A percentile compares a stretch with the other conserved stretches of the same genome.
Evolutionary conservation across 2,329 filamentous ascomycete species (phyloP).

Genomic region (Aspergillus pseudonomiae): DNA sequence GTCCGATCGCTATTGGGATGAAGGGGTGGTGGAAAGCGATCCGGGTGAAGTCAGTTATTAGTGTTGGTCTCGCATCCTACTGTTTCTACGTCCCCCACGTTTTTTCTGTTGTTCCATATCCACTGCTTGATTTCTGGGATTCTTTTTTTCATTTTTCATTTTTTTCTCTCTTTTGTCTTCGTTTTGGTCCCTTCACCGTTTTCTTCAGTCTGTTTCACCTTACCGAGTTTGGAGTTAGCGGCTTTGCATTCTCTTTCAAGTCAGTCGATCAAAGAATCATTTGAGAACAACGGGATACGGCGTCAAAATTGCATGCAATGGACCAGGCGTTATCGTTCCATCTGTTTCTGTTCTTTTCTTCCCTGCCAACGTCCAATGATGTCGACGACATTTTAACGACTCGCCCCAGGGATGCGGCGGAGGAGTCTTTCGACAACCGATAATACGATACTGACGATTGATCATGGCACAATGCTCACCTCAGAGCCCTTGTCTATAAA

Average conservation of each 20-base stretch:
- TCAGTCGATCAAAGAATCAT: constrained; percentile 9
- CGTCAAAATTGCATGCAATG: constrained; percentile 24
- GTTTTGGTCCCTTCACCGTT: constrained; percentile 12
- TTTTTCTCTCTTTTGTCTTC: constrained; percentile 9
- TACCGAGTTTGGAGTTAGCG: constrained; percentile 21
- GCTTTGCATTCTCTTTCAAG: constrained; percentile 12
- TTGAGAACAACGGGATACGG: constrained; percentile 14
- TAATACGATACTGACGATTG: constrained; percentile 26
- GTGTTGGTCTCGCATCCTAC: constrained; percentile 9
- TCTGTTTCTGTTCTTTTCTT: constrained; percentile 14
- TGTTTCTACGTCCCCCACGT: constrained; percentile 11
- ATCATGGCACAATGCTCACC: constrained; percentile 21
- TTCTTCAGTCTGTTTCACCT: constrained; percentile 5
- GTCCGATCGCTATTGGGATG: constrained; percentile 43
- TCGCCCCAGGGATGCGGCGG: constrained; percentile 11
- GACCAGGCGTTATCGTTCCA: constrained; percentile 16
- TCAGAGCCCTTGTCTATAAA: constrained; percentile 10
- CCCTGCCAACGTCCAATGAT: constrained; percentile 16
- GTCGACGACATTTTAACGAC: constrained; percentile 20
- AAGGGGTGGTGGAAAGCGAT: constrained; percentile 47
- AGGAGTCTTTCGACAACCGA: constrained; percentile 16
- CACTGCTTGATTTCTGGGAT: neutral
- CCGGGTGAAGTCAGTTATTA: constrained; percentile 49
- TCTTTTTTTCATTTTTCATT: constrained; percentile 3
- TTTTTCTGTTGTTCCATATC: constrained; percentile 12